Conservation (phyloP, 1,284 basidiomycete genomes). For the Irpex sp. region DNA sequence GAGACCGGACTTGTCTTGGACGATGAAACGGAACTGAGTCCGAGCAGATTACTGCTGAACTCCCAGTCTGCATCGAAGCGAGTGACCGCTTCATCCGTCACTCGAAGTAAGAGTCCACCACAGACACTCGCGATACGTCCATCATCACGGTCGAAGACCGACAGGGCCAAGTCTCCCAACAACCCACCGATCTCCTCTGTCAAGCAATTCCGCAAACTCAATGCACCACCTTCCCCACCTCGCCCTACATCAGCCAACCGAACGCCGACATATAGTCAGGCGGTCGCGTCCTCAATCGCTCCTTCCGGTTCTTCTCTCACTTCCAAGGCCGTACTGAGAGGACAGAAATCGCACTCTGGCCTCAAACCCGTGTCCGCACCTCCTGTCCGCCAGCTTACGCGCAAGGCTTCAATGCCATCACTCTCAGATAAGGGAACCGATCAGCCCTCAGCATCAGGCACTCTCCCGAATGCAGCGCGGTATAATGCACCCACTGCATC, state of each 20-base stretch:
- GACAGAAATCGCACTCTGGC: conserved; percentile 77
- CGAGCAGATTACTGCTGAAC: conserved; percentile 61
- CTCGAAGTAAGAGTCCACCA: conserved; percentile 49
- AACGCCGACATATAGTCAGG: conserved; percentile 54
- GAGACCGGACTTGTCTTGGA: conserved; percentile 78
- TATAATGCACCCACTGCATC: conserved; percentile 77
- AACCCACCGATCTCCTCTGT: conserved; percentile 63
- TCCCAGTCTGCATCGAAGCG: conserved; percentile 46
- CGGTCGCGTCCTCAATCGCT: conserved; percentile 43
- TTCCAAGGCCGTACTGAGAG: conserved; percentile 67
- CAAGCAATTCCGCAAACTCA: conserved; percentile 61
- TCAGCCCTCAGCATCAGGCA: conserved; percentile 52
- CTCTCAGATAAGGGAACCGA: conserved; percentile 55
- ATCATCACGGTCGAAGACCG: conserved; percentile 54
- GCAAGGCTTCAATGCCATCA: conserved; percentile 75
- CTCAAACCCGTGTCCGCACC: conserved; percentile 71
- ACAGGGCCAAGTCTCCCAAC: conserved; percentile 67
- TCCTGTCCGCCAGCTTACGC: conserved; percentile 53
- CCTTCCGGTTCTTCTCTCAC: conserved; percentile 53
- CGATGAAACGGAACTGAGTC: conserved; percentile 76
- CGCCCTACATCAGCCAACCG: conserved; percentile 48
- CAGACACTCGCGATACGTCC: conserved; percentile 47
- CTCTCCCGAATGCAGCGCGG: conserved; percentile 36
- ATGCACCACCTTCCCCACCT: conserved; percentile 54
- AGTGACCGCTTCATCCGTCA: conserved; percentile 27